phyloP scores from a whole-genome alignment of 495 filamentous ascomycete species.

The Tetracladium marchalianum region DNA sequence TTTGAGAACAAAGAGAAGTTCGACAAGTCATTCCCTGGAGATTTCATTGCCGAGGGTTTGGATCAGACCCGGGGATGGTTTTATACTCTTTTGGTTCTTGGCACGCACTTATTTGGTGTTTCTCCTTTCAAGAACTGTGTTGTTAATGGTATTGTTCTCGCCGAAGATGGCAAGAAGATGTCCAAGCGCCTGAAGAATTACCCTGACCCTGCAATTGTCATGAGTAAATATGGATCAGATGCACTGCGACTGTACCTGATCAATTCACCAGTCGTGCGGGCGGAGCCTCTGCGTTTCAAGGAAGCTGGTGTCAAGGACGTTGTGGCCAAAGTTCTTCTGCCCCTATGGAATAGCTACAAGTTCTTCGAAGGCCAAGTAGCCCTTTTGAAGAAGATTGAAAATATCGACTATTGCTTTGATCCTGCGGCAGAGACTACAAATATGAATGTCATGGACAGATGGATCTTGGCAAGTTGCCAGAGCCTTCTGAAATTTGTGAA shows the following conservation, averaged over 20 bases:
- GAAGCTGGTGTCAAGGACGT: slow-evolving; percentile 93
- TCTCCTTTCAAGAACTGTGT: slow-evolving; percentile 95
- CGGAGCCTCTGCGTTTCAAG: slow-evolving; percentile 85
- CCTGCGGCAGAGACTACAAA: slow-evolving; percentile 63
- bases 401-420: slow-evolving; percentile 71
- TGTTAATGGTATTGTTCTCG: slow-evolving; percentile 93
- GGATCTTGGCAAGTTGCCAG: slow-evolving; percentile 91
- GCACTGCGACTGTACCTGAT: slow-evolving; percentile 91
- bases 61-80: slow-evolving; percentile 98
- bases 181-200: slow-evolving; percentile 97
- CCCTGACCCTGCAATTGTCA: slow-evolving; percentile 78
- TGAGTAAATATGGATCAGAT: slow-evolving; percentile 85
- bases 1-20: slow-evolving; percentile 88
- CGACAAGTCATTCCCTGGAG: slow-evolving; percentile 74
- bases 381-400: slow-evolving; percentile 80
- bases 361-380: slow-evolving; percentile 97
- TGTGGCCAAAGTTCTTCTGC: slow-evolving; percentile 84
- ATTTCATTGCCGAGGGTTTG: slow-evolving; percentile 95
- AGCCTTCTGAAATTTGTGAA: slow-evolving; percentile 89
- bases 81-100: slow-evolving; percentile 85
- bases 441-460: slow-evolving; percentile 92
- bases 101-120: slow-evolving; percentile 79
- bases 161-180: slow-evolving; percentile 98
- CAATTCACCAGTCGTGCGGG: slow-evolving; percentile 93
- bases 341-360: slow-evolving; percentile 95